Base-by-base conservation (phyloP, 768 basidiomycete genomes). In the Strobilomyces confusus region DNA sequence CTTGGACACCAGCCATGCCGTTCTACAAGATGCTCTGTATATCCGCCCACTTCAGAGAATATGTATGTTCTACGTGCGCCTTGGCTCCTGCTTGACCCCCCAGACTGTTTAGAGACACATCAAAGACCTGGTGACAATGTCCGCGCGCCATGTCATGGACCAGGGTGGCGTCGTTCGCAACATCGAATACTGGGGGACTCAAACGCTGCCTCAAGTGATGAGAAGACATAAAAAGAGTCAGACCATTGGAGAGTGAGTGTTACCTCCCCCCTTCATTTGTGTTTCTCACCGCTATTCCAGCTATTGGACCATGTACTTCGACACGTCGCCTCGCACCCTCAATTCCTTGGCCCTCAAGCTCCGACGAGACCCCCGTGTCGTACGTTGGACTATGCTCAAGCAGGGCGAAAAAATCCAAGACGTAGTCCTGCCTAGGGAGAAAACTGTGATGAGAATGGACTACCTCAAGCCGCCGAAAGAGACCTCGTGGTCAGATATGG, bases 281-380 rank as follows among this genome's bases (percentile, higher is more conserved):
- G 0, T 44, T 23, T n/a, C 56, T 58, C 23, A 67, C 52, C 19
- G 14, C 15, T 22, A 20, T 46, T 3, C 44, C 60, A 95, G 92
- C 61, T 93, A 93, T 68, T 95, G 91, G 91, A 85, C 87, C 5
- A 80, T 95, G 75, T 81, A 91, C 65, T 95, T 94, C 67, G 93
- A 95, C 74, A 82, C 89, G 4, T 87, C 87, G 9, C 92, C 92
- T 12, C 75, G 75, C 36, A 84, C 82, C 0, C 74, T 95, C 45
- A 73, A 75, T 7, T 73, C 78, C 1, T 74, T 95, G n/a, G 82
- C 83, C 59, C 70, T 73, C 9, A 75, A 87, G 51, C 79, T 95
- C 68, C 82, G 86, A 9, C 77, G 77, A 48, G 93, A 95, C 63
- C 91, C 91, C 12, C 81, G 87, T 30, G 89, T 95, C 14, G 74